phyloP scores from a whole-genome alignment of 2,329 filamentous ascomycete genomes.

The Cladosporium colombiae region DNA sequence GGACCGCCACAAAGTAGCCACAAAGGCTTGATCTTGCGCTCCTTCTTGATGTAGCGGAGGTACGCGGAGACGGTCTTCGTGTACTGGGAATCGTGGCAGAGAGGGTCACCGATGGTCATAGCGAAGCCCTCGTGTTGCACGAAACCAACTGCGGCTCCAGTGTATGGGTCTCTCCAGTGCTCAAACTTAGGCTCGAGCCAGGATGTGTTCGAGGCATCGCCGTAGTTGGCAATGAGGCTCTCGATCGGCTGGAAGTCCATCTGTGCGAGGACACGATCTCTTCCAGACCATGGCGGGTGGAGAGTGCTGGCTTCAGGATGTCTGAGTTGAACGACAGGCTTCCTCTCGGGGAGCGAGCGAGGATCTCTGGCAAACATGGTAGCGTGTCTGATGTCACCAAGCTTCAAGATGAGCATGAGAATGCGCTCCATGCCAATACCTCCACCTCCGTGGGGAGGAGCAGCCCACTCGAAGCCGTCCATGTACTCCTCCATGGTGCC shows the following conservation, averaged over 20 bases:
- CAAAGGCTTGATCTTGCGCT: conserved; percentile 72
- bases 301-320: conserved; percentile 87
- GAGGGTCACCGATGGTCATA: conserved; percentile 82
- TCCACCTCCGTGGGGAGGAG: conserved; percentile 85
- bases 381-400: conserved; percentile 86
- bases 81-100: conserved; percentile 80
- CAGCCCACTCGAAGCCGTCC: conserved; percentile 82
- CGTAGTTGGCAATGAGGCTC: conserved; percentile 91
- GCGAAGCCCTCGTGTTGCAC: conserved; percentile 75
- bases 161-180: conserved; percentile 78
- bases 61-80: conserved; percentile 71
- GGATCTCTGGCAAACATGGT: conserved; percentile 87
- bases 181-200: conserved; percentile 89
- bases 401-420: conserved; percentile 78
- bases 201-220: conserved; percentile 89
- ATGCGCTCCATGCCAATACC: conserved; percentile 89
- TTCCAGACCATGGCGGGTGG: conserved; percentile 62
- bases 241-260: conserved; percentile 71
- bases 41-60: conserved; percentile 71
- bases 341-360: conserved; percentile 74
- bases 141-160: conserved; percentile 82
- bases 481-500: conserved; percentile 89
- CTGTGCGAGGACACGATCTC: conserved; percentile 50
- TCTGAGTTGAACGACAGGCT: conserved; percentile 65
- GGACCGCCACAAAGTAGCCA: conserved; percentile 86